A percentile compares a stretch with the other conserved stretches of the same genome.
These are phyloP conservation scores for Aotearoamyces nothofagi DNA, from an alignment of 2,329 filamentous ascomycete genomes.

Conservation along the genomic window DNA sequence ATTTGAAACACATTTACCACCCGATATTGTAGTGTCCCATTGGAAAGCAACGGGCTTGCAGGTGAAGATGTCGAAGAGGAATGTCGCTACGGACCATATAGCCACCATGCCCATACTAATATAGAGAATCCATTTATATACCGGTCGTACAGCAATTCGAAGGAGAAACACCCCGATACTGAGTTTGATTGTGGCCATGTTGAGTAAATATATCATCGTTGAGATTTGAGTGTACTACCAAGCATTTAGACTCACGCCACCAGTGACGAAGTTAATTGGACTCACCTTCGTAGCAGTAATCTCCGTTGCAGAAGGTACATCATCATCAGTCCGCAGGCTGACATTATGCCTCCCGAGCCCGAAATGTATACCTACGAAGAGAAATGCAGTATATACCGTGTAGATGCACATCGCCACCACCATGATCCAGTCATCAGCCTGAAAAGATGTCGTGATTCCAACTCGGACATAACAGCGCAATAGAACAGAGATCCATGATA, in stretches of 20 bases:
- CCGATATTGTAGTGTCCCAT: constrained; percentile 25
- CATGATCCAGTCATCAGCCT: constrained; percentile 32
- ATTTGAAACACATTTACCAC: constrained; percentile 5
- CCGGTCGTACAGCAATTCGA: constrained; percentile 27
- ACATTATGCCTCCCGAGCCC: constrained; percentile 10
- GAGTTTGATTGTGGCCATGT: constrained; percentile 11
- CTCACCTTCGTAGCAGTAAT: too few relatives aligned
- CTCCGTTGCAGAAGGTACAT: constrained; percentile 1
- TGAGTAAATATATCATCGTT: constrained; percentile 7
- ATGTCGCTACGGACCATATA: constrained; percentile 34
- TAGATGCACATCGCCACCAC: constrained; percentile 25
- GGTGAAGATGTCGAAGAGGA: constrained; percentile 16
- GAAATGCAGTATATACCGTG: constrained; percentile 6
- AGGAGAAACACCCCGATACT: constrained; percentile 28
- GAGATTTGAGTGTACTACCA: too few relatives aligned
- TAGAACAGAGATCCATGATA: constrained; percentile 23
- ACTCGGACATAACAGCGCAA: constrained; percentile 29
- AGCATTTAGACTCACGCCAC: too few relatives aligned
- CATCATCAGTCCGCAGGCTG: constrained; percentile 1
- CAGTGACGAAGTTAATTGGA: too few relatives aligned
- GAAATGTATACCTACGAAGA: constrained; percentile 7
- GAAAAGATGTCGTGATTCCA: constrained; percentile 25
- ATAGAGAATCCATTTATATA: constrained; percentile 32
- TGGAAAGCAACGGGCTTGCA: constrained; percentile 23
- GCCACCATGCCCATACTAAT: constrained; percentile 28